Percentiles rank a stretch among this genome's conserved stretches.
These are phyloP conservation scores for Diaporthe eres DNA, from an alignment of 2,329 filamentous ascomycete species.

Conservation along the genomic window DNA sequence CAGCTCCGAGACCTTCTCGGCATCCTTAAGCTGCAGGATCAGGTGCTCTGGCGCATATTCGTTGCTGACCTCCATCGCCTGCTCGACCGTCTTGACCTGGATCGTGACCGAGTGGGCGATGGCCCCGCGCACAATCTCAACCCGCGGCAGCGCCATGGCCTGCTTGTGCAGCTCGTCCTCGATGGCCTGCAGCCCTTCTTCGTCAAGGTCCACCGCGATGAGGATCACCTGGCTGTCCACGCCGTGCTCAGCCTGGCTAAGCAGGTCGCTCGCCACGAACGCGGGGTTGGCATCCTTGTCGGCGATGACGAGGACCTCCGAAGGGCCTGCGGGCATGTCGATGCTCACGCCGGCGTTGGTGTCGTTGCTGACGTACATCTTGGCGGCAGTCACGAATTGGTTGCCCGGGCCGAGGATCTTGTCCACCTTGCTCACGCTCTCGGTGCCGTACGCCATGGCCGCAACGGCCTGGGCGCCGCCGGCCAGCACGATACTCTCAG, in stretches of 20 bases:
- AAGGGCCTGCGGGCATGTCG: constrained; percentile 98
- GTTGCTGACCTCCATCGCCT: constrained; percentile 88
- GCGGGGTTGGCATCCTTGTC: constrained; percentile 90
- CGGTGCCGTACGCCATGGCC: constrained; percentile 96
- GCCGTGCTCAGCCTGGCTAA: constrained; percentile 97
- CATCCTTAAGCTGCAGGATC: constrained; percentile 88
- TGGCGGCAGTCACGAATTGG: constrained; percentile 97
- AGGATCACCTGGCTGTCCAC: constrained; percentile 96
- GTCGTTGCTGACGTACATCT: constrained; percentile 98
- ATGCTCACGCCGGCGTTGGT: constrained; percentile 96
- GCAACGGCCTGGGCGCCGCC: constrained; percentile 96
- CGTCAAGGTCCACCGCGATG: constrained; percentile 84
- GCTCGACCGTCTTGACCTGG: constrained; percentile 76
- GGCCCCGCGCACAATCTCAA: constrained; percentile 91
- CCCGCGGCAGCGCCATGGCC: constrained; percentile 87
- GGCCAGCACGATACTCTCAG: constrained; percentile 94
- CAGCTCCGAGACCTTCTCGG: constrained; percentile 79
- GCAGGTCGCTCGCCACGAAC: constrained; percentile 94
- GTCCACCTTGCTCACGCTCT: constrained; percentile 95
- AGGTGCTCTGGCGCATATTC: constrained; percentile 96
- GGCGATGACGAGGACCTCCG: constrained; percentile 95
- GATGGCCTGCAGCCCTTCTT: constrained; percentile 82
- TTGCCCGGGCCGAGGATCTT: constrained; percentile 99
- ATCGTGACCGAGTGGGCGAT: constrained; percentile 95
- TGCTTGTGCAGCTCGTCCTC: constrained; percentile 93